Base-by-base conservation (phyloP, 805 yeast species). In the Teunomyces tritomae region DNA sequence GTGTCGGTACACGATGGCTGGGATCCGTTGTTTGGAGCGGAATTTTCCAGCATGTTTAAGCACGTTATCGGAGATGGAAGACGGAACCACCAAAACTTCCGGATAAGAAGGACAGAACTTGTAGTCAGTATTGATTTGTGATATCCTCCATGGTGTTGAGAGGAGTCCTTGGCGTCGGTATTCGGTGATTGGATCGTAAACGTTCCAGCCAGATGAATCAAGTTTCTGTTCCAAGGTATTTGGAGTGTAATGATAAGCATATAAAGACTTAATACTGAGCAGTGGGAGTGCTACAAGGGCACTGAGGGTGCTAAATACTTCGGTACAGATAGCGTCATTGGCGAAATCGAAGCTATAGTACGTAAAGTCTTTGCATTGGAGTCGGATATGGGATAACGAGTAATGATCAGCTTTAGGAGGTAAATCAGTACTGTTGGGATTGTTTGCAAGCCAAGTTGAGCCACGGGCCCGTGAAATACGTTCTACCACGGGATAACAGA, bases 351-450 rank as follows among this genome's bases (percentile, higher is more conserved):
- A 77, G 8, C 95, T 82, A 44, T 90, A 72, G 58, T 79, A 86
- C 14, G 91, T 85, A 65, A 88, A 92, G 64, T 92, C 98, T 53
- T 89, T 82, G 60, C 97, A 88, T 34, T 83, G 78, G 8, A 92
- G 60, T 41, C 95, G 79, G 40, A 92, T 68, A 49, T 82, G 81
- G 4, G 85, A 80, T 1, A 73, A 64, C 4, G 69, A 45, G 51
- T 72, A 72, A 47, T 63, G 71, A 51, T 73, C 76, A 13, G 32
- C 24, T 13, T 42, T 30, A n/a, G 43, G 34, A 5, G 43, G 16
- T 16, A 16, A 8, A 0, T 42, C 45, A 9, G 39, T 11, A 13
- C 20, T 26, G 35, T 50, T 43, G 32, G 45, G 33, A 34, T 37
- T 30, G 45, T 46, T 49, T 13, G 62, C 46, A 14, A 32, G 37